Evolutionary conservation across 768 basidiomycete genomes (phyloP).

Genomic region (Hydnomerulius pinastri): DNA sequence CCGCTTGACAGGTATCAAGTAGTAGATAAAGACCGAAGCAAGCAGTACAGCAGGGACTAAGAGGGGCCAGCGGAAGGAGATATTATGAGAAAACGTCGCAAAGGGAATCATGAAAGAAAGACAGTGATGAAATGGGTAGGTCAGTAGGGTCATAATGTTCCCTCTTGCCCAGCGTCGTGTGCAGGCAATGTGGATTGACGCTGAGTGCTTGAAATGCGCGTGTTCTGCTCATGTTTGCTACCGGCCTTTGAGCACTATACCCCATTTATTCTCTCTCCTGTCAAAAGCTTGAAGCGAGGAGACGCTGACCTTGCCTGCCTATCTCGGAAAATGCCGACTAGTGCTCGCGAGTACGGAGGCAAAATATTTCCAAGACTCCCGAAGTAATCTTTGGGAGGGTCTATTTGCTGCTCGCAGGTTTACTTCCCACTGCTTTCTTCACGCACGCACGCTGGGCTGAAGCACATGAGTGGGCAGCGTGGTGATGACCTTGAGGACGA

Average conservation of each 20-base stretch:
- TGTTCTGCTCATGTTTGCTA: slow-evolving; percentile 30
- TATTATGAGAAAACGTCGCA: slow-evolving; percentile 12
- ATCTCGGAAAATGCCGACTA: background rate
- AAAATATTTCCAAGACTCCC: slow-evolving; percentile 2
- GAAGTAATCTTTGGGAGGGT: no score
- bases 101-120: slow-evolving; percentile 10
- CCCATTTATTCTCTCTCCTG: background rate
- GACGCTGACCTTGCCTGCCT: background rate
- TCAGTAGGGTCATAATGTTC: slow-evolving; percentile 7
- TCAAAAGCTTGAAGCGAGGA: no score
- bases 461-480: slow-evolving; percentile 37
- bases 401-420: background rate
- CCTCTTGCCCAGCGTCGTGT: slow-evolving; percentile 8
- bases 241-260: no score
- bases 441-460: slow-evolving; percentile 6
- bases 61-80: background rate
- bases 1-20: slow-evolving; percentile 1
- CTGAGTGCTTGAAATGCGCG: slow-evolving; percentile 8
- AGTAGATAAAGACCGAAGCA: slow-evolving; percentile 7
- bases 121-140: background rate
- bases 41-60: slow-evolving; percentile 8
- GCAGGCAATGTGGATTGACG: background rate
- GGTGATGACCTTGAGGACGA: slow-evolving; percentile 88
- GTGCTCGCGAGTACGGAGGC: background rate
- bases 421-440: slow-evolving; percentile 12